Percentiles rank a stretch among this genome's conserved stretches.
Evolutionary conservation across 805 yeast species (phyloP).

Genomic region (Sungouiella blattae): DNA sequence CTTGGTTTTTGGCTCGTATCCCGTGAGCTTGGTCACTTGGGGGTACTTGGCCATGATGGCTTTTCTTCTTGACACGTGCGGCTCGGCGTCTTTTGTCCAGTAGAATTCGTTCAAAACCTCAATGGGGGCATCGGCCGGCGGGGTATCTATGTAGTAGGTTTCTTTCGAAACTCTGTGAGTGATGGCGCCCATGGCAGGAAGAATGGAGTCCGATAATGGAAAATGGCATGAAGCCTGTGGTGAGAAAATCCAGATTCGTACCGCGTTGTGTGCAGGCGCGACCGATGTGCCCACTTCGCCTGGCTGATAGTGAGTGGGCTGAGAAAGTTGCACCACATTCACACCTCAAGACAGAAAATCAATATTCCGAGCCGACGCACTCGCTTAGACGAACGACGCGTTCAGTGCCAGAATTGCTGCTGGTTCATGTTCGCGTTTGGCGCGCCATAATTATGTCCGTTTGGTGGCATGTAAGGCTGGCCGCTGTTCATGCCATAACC

Average conservation of each 20-base stretch:
- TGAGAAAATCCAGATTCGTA: not conserved
- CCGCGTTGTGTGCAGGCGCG: not conserved
- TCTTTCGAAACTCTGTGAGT: slow-evolving; percentile 16
- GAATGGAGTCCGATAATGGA: not conserved
- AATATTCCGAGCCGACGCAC: too few relatives aligned
- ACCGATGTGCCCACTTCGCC: not conserved
- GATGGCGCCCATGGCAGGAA: slow-evolving; percentile 12
- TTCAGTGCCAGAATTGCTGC: too few relatives aligned
- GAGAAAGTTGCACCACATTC: too few relatives aligned
- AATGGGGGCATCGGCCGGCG: slow-evolving; percentile 39
- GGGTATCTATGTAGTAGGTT: slow-evolving; percentile 23
- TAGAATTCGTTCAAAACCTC: slow-evolving; percentile 61
- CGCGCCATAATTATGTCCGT: too few relatives aligned
- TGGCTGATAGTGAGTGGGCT: too few relatives aligned
- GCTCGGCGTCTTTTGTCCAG: slow-evolving; percentile 82
- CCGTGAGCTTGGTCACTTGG: slow-evolving; percentile 72
- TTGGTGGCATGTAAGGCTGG: too few relatives aligned
- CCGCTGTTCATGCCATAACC: too few relatives aligned
- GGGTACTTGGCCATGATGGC: slow-evolving; percentile 74
- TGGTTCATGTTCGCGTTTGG: too few relatives aligned
- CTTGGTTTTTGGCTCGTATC: slow-evolving; percentile 83
- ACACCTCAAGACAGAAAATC: too few relatives aligned
- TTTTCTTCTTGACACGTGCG: slow-evolving; percentile 73
- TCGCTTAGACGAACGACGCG: too few relatives aligned
- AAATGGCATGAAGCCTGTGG: not conserved